Evolutionary conservation across 1,284 basidiomycete species (phyloP), one percentile per base, ranked within the genome.

Genomic region (Cutaneotrichosporon sp.): DNA sequence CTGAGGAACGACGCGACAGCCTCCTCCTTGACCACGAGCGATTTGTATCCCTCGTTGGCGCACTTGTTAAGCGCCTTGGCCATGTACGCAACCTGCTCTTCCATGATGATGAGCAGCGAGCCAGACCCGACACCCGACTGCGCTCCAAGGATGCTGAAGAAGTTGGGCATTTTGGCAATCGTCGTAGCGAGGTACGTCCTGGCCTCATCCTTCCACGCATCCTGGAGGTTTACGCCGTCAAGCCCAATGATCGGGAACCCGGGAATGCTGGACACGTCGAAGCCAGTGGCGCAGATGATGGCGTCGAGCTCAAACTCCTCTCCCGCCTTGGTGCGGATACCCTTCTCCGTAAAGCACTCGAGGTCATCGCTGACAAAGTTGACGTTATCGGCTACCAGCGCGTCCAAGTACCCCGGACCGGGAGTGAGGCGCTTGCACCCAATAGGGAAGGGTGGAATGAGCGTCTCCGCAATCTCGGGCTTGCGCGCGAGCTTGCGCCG

Each of bases 401-500:
- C 71, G 63, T 77, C 76, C 64, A 79, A 72, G 67, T 74, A 79
- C 3, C 77, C 77, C 14, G 73, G 73, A 0, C 77, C 77, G 11
- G 77, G 77, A 0, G 77, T 79, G 1, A 73, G 70, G 5, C 77
- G 65, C 50, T 67, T 70, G 64, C 76, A 80, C 1, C 75, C 76
- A n/a, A 77, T 70, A 0, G 70, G 65, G 61, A 69, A 69, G 36
- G 64, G 51, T 21, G 67, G 64, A 31, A 70, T 68, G 34, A 75
- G 62, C 36, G 68, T 63, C 16, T 63, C 66, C 32, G 67, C 66
- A 31, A 72, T 65, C 62, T 71, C 68, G 58, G 72, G 67, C 57
- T 65, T 65, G 51, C 66, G 40, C 8, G 65, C 62, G 16, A 69
- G 62, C 30, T 61, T 61, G 47, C 56, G 36, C 63, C 66, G 69